Percentiles rank a stretch among this genome's conserved stretches.
phyloP scores from a whole-genome alignment of 2,329 filamentous ascomycete genomes.

The Fusarium caatingaense region DNA sequence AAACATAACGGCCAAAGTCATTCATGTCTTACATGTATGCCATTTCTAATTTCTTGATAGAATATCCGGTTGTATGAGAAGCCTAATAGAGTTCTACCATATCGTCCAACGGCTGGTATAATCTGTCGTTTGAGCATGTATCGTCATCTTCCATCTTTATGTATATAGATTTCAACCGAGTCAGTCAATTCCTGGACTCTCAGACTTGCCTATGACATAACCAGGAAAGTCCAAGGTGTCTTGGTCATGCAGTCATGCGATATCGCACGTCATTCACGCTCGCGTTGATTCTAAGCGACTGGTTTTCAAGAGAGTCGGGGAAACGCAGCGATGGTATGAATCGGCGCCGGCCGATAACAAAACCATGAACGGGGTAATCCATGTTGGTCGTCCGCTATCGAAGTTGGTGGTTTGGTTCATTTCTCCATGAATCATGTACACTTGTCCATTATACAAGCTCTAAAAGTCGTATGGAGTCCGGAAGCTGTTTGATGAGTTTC shows the following conservation, averaged over 20 bases:
- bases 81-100: not conserved
- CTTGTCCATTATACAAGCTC: not conserved
- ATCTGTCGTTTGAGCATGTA: not conserved
- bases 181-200: not conserved
- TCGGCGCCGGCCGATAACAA: not conserved
- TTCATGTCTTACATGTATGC: not conserved
- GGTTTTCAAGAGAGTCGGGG: not conserved
- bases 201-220: not conserved
- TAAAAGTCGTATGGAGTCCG: not conserved
- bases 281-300: not conserved
- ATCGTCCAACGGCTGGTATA: not conserved
- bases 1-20: not conserved
- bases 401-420: not conserved
- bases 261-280: not conserved
- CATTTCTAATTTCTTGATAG: not conserved
- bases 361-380: not conserved
- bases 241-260: not conserved
- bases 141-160: not conserved
- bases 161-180: not conserved
- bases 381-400: slow-evolving; percentile 1
- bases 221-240: not conserved
- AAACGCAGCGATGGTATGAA: not conserved
- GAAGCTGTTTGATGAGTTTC: not conserved
- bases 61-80: not conserved
- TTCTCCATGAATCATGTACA: slow-evolving; percentile 15